Conservation (phyloP, 176 grass and related monocot genomes). For the Rhipidocladum racemiflorum region DNA sequence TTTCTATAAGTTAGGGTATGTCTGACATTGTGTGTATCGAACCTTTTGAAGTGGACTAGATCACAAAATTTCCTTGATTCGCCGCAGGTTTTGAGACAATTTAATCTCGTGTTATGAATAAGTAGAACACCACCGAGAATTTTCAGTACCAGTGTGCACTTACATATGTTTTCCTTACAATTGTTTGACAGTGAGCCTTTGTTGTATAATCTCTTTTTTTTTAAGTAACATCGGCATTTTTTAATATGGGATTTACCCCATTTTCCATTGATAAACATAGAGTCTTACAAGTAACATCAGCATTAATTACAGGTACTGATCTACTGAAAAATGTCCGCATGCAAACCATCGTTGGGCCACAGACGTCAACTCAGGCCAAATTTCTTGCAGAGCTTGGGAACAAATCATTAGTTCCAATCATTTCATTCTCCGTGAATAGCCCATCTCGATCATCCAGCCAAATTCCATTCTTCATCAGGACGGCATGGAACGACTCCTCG, state of each 20-base stretch:
- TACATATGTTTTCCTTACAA: not conserved
- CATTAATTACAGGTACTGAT: constrained; percentile 55
- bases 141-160: not conserved
- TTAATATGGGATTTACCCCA: no score
- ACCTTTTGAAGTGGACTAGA: not conserved
- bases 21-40: not conserved
- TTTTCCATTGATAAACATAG: no score
- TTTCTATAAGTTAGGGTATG: not conserved
- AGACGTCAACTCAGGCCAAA: constrained; percentile 61
- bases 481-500: constrained; percentile 59
- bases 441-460: constrained; percentile 26
- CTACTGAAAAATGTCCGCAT: constrained; percentile 68
- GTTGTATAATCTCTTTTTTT: not conserved
- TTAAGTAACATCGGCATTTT: not conserved
- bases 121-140: not conserved
- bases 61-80: not conserved
- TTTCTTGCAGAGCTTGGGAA: constrained; percentile 65
- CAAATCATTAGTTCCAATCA: constrained; percentile 57
- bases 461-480: constrained; percentile 66
- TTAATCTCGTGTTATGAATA: not conserved
- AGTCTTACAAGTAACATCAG: not conserved
- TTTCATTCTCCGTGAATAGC: constrained; percentile 63
- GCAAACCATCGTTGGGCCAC: constrained; percentile 70
- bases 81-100: not conserved
- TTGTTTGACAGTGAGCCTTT: not conserved